These are phyloP conservation scores for Tetrastigma voinierianum DNA, from an alignment of 164 flowering plant species.

Conservation along the genomic window DNA sequence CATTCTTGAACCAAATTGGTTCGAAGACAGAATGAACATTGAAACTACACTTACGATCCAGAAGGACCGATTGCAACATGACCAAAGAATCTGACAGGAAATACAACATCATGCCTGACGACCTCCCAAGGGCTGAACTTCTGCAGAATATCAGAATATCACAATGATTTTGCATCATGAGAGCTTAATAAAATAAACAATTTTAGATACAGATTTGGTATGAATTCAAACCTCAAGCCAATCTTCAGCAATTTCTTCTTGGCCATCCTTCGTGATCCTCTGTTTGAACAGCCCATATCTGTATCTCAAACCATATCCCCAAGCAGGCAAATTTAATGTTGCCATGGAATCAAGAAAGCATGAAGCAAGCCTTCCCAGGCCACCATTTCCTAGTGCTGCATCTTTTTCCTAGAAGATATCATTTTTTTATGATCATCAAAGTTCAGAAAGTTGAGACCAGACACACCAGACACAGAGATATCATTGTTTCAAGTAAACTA, in stretches of 20 bases:
- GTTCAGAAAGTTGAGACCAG: not conserved
- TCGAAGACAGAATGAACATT: not conserved
- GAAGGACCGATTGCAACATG: slow-evolving; percentile 61
- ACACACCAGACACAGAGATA: not conserved
- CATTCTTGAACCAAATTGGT: not conserved
- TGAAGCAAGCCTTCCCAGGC: slow-evolving; percentile 97
- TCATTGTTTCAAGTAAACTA: not conserved
- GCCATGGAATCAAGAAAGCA: slow-evolving; percentile 98
- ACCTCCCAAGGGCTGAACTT: slow-evolving; percentile 99
- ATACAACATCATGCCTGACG: slow-evolving; percentile 85
- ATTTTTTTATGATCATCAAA: slow-evolving; percentile 4
- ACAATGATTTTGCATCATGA: slow-evolving; percentile 4
- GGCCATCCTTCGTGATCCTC: slow-evolving; percentile 71
- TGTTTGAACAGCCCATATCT: slow-evolving; percentile 96
- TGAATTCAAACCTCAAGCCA: slow-evolving; percentile 87
- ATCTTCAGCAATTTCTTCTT: slow-evolving; percentile 90
- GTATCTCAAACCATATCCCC: slow-evolving; percentile 98
- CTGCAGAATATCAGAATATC: slow-evolving; percentile 49
- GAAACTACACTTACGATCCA: slow-evolving; percentile 71
- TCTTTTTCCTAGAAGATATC: slow-evolving; percentile 74
- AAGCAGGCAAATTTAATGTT: slow-evolving; percentile 90
- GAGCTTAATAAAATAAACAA: not conserved
- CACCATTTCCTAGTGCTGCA: slow-evolving; percentile 99
- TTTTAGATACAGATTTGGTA: not conserved
- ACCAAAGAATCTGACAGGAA: slow-evolving; percentile 90